Conservation (phyloP, 108 stramenopile genomes). For the Schizochytrium sp. region DNA sequence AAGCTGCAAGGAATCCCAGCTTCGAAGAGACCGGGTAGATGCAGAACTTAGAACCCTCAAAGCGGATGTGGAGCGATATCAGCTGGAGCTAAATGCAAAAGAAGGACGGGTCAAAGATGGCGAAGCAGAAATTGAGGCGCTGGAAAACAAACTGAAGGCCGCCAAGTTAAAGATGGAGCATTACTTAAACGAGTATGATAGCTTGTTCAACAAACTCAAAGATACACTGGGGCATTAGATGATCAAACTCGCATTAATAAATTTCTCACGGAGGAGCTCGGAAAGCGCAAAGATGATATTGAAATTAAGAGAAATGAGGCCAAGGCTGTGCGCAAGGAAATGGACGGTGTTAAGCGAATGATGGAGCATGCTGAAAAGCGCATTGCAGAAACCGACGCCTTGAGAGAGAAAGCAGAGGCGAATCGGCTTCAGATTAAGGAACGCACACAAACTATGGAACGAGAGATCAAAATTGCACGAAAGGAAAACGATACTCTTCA, state of each 20-base stretch:
- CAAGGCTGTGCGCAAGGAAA: slow-evolving; percentile 10
- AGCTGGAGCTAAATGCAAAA: slow-evolving; percentile 57
- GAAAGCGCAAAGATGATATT: slow-evolving; percentile 50
- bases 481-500: not conserved
- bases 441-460: not conserved
- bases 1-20: not conserved
- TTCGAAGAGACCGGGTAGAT: slow-evolving; percentile 7
- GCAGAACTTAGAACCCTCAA: slow-evolving; percentile 57
- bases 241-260: not conserved
- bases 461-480: not conserved
- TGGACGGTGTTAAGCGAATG: not conserved
- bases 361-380: slow-evolving; percentile 13
- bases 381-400: slow-evolving; percentile 21
- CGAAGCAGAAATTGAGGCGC: slow-evolving; percentile 14
- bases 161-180: not conserved
- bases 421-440: not conserved
- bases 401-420: not conserved
- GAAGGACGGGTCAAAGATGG: slow-evolving; percentile 68
- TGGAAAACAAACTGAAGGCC: not conserved
- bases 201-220: not conserved
- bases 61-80: slow-evolving; percentile 47
- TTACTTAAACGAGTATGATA: slow-evolving; percentile 29
- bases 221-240: not conserved
- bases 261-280: not conserved
- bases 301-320: slow-evolving; percentile 36